Evolutionary conservation across 768 basidiomycete genomes (phyloP).

Genomic region (Suillus tomentosus): DNA sequence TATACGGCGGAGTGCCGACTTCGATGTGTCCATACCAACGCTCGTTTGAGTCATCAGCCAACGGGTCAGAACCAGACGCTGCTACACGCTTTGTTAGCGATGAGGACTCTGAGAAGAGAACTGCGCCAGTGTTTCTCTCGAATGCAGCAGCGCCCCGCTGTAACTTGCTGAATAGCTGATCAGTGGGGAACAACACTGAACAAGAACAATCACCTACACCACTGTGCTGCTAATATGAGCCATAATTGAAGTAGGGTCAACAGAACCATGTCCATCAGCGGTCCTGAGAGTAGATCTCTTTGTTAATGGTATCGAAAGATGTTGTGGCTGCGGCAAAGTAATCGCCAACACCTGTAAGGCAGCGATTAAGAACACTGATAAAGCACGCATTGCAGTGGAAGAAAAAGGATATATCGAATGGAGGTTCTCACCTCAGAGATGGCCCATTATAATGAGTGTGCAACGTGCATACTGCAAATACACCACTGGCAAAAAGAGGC

Average conservation of each 20-base stretch:
- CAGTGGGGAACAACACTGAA: constrained; percentile 7
- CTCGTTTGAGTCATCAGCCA: constrained; percentile 18
- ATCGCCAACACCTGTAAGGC: constrained; percentile 19
- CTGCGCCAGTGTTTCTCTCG: constrained; percentile 8
- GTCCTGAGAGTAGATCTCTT: constrained; percentile 17
- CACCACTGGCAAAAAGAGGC: neutral
- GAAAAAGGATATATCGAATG: constrained; percentile 1
- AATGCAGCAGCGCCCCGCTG: constrained; percentile 16
- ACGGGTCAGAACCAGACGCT: constrained; percentile 10
- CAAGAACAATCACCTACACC: constrained; percentile 4
- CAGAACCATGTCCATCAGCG: constrained; percentile 14
- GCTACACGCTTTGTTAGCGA: neutral
- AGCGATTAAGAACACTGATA: constrained; percentile 14
- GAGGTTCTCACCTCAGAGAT: neutral
- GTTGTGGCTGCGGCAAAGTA: constrained; percentile 18
- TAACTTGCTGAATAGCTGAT: constrained; percentile 23
- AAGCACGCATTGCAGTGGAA: constrained; percentile 14
- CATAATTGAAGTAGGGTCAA: constrained; percentile 19
- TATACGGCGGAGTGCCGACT: constrained; percentile 26
- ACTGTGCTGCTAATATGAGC: constrained; percentile 20
- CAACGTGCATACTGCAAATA: neutral
- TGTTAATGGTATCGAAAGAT: constrained; percentile 21
- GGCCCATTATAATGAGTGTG: neutral
- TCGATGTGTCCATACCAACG: constrained; percentile 29
- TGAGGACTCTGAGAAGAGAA: neutral